phyloP scores from a whole-genome alignment of 805 yeast genomes.

The Pichia nakasei region DNA sequence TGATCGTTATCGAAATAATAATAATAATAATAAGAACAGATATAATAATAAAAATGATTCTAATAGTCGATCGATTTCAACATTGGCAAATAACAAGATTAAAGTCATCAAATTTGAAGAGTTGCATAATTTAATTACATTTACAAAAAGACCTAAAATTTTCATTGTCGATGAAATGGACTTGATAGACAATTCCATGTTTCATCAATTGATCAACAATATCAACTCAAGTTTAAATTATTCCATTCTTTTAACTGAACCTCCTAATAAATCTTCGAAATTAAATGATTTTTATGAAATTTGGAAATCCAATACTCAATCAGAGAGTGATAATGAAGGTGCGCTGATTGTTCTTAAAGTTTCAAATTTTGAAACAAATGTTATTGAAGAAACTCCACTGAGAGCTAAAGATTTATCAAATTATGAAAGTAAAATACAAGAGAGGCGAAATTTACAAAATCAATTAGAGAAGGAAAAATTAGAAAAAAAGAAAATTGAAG shows the following conservation, averaged over 20 bases:
- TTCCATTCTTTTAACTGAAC: constrained; percentile 69
- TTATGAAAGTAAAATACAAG: constrained; percentile 38
- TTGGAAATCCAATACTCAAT: constrained; percentile 18
- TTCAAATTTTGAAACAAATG: constrained; percentile 24
- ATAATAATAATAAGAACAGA: constrained; percentile 22
- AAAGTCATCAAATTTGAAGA: constrained; percentile 52
- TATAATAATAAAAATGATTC: not conserved
- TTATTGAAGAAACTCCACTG: constrained; percentile 40
- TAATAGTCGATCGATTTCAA: constrained; percentile 34
- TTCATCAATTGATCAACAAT: constrained; percentile 42
- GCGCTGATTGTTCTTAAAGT: constrained; percentile 46
- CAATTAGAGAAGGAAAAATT: constrained; percentile 26
- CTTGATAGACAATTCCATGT: constrained; percentile 52
- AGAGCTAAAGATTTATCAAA: constrained; percentile 40
- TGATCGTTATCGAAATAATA: no score
- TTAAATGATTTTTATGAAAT: constrained; percentile 3
- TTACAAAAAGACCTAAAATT: constrained; percentile 54
- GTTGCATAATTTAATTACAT: constrained; percentile 33
- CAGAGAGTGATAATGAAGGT: constrained; percentile 52
- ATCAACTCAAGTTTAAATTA: constrained; percentile 59
- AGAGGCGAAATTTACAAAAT: constrained; percentile 33
- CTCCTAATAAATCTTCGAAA: constrained; percentile 27
- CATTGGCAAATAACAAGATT: constrained; percentile 59
- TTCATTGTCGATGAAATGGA: constrained; percentile 69
- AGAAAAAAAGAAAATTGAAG: constrained; percentile 21